Evolutionary conservation across 73 alveolate genomes (phyloP), one percentile per base, ranked within the genome.

Genomic region (Effrenium voratum): DNA sequence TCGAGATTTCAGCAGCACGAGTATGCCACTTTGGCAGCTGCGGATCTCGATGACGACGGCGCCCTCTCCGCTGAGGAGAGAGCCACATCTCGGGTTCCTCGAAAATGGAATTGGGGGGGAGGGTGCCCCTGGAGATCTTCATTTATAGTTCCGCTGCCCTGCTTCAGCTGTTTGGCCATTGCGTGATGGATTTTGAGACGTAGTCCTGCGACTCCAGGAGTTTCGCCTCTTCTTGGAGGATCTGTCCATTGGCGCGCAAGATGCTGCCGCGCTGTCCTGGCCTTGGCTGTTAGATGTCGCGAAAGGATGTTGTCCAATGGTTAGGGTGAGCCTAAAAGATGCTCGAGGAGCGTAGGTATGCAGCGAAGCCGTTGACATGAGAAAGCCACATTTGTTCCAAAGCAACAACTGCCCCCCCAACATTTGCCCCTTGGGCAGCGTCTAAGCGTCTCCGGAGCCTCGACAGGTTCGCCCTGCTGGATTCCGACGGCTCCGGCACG

Each of bases 1-100:
- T 87, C 95, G 40, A 66, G 95, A 28, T 87, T 57, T 38, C 84
- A 68, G 38, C 95, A 85, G 95, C 84, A 40, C 47, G 63, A 85
- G 60, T 68, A 85, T n/a, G 95, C 95, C 72, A 43, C 45, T 38
- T 36, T 87, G n/a, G 76, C 95, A 10, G 79, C 95, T 16, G 82
- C 82, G 0, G 95, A 87, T 70, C 32, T 47, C 70, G 80, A 87
- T 32, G 80, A 38, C 72, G 59, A 87, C 50, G 95, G 57, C 72
- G 50, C 57, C 94, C 52, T 85, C 57, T 85, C 94, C 26, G 45
- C 52, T 4, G 72, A 87, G 84, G 95, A 4, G 59, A 55, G 2
- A 34, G 81, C 26, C 2, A 2, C 15, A 26, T 2, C 34, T 32
- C 44, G 81, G 47, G 28, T 26, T 32, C 12, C 26, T 32, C 26